Percentiles rank a stretch among this genome's conserved stretches.
Conservation (phyloP, 2,329 filamentous ascomycete genomes). For the Botryotinia convoluta region DNA sequence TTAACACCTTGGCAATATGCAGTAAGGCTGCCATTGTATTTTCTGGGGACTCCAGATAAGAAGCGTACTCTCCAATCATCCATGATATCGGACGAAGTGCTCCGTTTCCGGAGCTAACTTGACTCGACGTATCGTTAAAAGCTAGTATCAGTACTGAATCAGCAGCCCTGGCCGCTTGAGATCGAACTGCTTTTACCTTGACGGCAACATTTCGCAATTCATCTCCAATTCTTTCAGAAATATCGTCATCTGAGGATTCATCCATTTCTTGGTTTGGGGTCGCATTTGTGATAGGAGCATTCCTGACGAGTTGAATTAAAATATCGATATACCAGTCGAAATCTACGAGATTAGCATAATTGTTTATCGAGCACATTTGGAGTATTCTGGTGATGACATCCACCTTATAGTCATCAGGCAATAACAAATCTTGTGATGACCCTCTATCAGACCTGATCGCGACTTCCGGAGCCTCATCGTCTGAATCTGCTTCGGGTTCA, state of each 20-base stretch:
- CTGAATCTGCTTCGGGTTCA: constrained; percentile 46
- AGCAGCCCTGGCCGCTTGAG: constrained; percentile 77
- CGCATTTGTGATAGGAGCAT: constrained; percentile 54
- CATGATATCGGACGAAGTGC: constrained; percentile 76
- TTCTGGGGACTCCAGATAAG: constrained; percentile 66
- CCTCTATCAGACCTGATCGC: constrained; percentile 49
- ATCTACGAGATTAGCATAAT: constrained; percentile 80
- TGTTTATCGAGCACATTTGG: constrained; percentile 85
- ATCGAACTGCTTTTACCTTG: constrained; percentile 79
- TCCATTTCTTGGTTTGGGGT: constrained; percentile 25
- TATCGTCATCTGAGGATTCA: constrained; percentile 36
- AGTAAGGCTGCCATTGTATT: constrained; percentile 72
- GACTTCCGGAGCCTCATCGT: constrained; percentile 55
- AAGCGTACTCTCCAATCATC: constrained; percentile 84
- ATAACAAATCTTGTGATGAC: constrained; percentile 53
- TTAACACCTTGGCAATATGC: constrained; percentile 56
- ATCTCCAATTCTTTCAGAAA: constrained; percentile 72
- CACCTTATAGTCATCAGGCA: constrained; percentile 82
- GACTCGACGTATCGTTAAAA: constrained; percentile 50
- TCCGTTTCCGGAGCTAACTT: constrained; percentile 57
- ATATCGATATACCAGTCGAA: constrained; percentile 98
- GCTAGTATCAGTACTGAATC: constrained; percentile 68
- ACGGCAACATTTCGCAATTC: constrained; percentile 90
- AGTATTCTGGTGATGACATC: constrained; percentile 82
- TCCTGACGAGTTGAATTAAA: constrained; percentile 77